Evolutionary conservation across 768 basidiomycete species (phyloP), one percentile per base, ranked within the genome.

Genomic region (Filobasidium floriforme): DNA sequence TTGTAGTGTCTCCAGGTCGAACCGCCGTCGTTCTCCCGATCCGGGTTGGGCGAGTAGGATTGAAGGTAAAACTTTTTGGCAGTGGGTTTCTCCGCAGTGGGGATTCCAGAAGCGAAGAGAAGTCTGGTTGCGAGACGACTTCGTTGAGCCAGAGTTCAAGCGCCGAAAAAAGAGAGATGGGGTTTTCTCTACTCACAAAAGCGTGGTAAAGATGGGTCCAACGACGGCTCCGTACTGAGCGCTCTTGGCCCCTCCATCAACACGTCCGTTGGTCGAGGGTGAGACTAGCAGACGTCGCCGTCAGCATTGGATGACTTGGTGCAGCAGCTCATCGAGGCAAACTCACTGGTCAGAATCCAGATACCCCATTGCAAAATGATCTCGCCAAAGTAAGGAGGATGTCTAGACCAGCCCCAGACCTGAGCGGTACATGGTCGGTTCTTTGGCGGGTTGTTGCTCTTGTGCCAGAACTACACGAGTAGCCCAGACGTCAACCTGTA

Each of bases 311-410:
- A 22, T 7, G 32, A 41, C 22, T 19, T 18, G 28, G 55, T 32
- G 1, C 41, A 29, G 29, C 29, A n/a, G 11, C 7, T 4, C 40
- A n/a, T 55, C 1, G 22, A 22, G 14, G 1, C 41, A 0, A 12
- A 70, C 72, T 65, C 63, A 76, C 75, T 66, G 46, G 67, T 71
- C 0, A 68, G 29, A 18, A 69, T 51, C 75, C 75, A 77, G 29
- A 71, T 41, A 3, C 63, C 69, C 66, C 71, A 72, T 32, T 71
- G 72, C 26, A 72, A 18, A 0, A 81, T 82, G 73, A 77, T 86
- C 84, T 88, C 87, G 72, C 87, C 87, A 70, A 87, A 87, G 73
- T 87, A 88, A 0, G 86, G 85, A 22, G 87, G 87, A 69, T 88
- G 86, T 3, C 87, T 82, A 7, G 69, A 74, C 59, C 61, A 76